Evolutionary conservation across 805 yeast species (phyloP).

Genomic region (Candida palmyrensis): DNA sequence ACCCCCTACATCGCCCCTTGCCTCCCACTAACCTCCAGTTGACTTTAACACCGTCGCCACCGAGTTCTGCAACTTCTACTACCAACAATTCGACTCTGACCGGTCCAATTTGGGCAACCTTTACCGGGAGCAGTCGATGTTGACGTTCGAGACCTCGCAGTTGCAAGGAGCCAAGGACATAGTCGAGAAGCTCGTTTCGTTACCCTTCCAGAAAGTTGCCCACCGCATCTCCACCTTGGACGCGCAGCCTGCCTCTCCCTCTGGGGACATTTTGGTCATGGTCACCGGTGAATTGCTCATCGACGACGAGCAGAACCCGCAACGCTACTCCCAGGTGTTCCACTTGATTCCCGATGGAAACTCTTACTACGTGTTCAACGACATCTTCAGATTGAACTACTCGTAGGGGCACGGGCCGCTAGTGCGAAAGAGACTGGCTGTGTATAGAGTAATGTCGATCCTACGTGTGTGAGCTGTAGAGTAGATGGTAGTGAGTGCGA

Average conservation of each 20-base stretch:
- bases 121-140: slow-evolving; percentile 96
- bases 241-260: slow-evolving; percentile 95
- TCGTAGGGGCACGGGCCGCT: slow-evolving; percentile 31
- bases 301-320: slow-evolving; percentile 94
- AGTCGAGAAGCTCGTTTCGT: slow-evolving; percentile 82
- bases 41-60: slow-evolving; percentile 46
- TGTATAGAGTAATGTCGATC: no score
- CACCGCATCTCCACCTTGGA: slow-evolving; percentile 94
- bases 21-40: slow-evolving; percentile 18
- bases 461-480: no score
- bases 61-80: slow-evolving; percentile 92
- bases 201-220: slow-evolving; percentile 89
- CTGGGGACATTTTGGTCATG: slow-evolving; percentile 91
- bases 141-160: slow-evolving; percentile 93
- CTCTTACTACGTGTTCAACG: slow-evolving; percentile 93
- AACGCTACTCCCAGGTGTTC: slow-evolving; percentile 96
- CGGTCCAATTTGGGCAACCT: slow-evolving; percentile 88
- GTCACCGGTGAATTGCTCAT: slow-evolving; percentile 92
- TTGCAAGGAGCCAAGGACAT: slow-evolving; percentile 91
- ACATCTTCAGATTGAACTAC: slow-evolving; percentile 92
- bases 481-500: no score
- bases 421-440: slow-evolving; percentile 1
- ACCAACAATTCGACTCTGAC: slow-evolving; percentile 90
- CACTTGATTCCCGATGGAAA: slow-evolving; percentile 91
- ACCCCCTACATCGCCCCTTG: no score